Conservation (phyloP, 129 eudicot genomes). For the Calendula officinalis region DNA sequence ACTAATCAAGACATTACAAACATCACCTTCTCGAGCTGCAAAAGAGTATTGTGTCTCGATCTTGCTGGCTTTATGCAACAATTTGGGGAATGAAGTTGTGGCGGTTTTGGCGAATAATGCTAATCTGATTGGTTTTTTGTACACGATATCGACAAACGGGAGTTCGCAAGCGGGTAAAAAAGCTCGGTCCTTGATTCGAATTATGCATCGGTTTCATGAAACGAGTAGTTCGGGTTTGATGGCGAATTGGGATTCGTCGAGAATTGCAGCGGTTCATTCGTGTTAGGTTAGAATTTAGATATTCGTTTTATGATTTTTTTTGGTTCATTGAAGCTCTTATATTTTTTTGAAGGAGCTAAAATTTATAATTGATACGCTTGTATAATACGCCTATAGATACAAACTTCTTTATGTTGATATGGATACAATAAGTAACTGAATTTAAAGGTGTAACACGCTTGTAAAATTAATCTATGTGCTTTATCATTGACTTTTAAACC, state of each 20-base stretch:
- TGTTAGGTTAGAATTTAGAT: slow-evolving; percentile 35
- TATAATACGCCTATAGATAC: slow-evolving; percentile 15
- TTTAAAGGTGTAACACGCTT: neutral
- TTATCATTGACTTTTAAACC: neutral
- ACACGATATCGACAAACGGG: slow-evolving; percentile 47
- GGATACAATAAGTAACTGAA: neutral
- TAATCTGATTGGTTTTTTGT: slow-evolving; percentile 48
- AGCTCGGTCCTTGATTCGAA: slow-evolving; percentile 55
- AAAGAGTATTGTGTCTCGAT: slow-evolving; percentile 77
- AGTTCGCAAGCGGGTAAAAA: slow-evolving; percentile 52
- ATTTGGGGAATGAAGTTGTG: slow-evolving; percentile 64
- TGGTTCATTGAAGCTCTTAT: slow-evolving; percentile 23
- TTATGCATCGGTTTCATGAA: slow-evolving; percentile 58
- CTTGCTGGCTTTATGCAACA: slow-evolving; percentile 54
- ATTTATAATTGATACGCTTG: slow-evolving; percentile 7
- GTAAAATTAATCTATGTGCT: neutral
- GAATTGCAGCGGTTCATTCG: slow-evolving; percentile 47
- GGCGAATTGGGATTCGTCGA: slow-evolving; percentile 38
- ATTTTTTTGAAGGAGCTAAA: slow-evolving; percentile 42
- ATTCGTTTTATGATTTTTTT: neutral
- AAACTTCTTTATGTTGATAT: slow-evolving; percentile 6
- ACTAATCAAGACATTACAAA: slow-evolving; percentile 28
- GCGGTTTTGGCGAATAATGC: slow-evolving; percentile 50
- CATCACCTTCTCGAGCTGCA: slow-evolving; percentile 43
- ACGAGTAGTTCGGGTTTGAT: slow-evolving; percentile 46